phyloP scores from a whole-genome alignment of 2,329 filamentous ascomycete genomes.

The Furcasterigmium sp. region DNA sequence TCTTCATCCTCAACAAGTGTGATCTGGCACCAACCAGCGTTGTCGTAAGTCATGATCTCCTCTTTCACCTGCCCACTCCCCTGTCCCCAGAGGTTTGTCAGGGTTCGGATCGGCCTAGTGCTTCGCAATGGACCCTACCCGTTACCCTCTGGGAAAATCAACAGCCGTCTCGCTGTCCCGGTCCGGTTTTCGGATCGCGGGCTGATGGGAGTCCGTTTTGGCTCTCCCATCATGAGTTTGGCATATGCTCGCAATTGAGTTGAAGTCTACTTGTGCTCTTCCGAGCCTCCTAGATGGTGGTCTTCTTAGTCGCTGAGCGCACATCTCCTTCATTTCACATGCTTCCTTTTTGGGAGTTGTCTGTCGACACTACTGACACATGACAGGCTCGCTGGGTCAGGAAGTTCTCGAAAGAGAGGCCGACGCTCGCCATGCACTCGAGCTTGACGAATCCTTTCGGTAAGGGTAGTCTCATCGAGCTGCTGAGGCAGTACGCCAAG shows the following conservation, averaged over 20 bases:
- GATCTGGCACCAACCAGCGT: slow-evolving; percentile 89
- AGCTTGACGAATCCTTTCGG: slow-evolving; percentile 95
- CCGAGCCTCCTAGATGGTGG: slow-evolving; percentile 47
- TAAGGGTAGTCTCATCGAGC: slow-evolving; percentile 87
- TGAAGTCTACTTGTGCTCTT: slow-evolving; percentile 73
- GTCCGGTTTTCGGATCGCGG: slow-evolving; percentile 52
- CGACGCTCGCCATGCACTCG: slow-evolving; percentile 91
- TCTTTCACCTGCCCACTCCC: slow-evolving; percentile 6
- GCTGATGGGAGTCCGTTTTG: slow-evolving; percentile 85
- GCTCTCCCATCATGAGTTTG: slow-evolving; percentile 67
- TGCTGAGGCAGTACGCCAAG: slow-evolving; percentile 87
- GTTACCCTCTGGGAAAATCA: slow-evolving; percentile 99
- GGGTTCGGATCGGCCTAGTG: slow-evolving; percentile 35
- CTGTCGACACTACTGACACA: too few species aligned
- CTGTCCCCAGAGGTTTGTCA: slow-evolving; percentile 71
- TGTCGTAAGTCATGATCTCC: slow-evolving; percentile 68
- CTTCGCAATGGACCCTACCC: slow-evolving; percentile 71
- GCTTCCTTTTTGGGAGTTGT: slow-evolving; percentile 13
- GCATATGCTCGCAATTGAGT: slow-evolving; percentile 91
- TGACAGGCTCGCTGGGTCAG: slow-evolving; percentile 93
- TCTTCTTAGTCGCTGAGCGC: slow-evolving; percentile 99
- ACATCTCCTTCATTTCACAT: slow-evolving; percentile 38
- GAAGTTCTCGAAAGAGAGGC: slow-evolving; percentile 80
- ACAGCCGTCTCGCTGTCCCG: slow-evolving; percentile 64
- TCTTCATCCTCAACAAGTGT: slow-evolving; percentile 86